Evolutionary conservation across 2,329 filamentous ascomycete genomes (phyloP).

Genomic region (Graphilbum sp.): DNA sequence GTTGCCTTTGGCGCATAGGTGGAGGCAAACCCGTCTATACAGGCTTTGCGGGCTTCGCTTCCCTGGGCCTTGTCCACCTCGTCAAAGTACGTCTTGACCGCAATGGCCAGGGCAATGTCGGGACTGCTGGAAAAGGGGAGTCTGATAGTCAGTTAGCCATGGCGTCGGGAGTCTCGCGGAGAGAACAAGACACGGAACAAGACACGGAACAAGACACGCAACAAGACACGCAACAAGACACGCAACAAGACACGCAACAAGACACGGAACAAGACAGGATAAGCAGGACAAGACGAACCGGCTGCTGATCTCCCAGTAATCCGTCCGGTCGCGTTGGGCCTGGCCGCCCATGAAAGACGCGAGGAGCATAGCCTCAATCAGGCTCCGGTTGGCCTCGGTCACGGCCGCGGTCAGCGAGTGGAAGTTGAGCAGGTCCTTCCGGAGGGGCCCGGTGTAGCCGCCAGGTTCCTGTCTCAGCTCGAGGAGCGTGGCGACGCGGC

Average conservation of each 20-base stretch:
- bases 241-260: background rate
- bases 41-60: conserved; percentile 20
- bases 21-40: conserved; percentile 32
- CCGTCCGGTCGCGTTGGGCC: conserved; percentile 51
- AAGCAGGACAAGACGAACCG: conserved; percentile 34
- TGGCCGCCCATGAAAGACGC: conserved; percentile 71
- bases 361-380: conserved; percentile 68
- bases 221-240: conserved; percentile 3
- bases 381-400: conserved; percentile 61
- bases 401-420: conserved; percentile 69
- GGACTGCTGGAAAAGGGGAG: conserved; percentile 26
- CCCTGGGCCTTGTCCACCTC: conserved; percentile 42
- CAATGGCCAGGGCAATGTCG: conserved; percentile 62
- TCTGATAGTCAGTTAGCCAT: conserved; percentile 4
- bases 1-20: conserved; percentile 42
- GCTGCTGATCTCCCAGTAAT: conserved; percentile 52
- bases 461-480: conserved; percentile 69
- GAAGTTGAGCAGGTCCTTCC: conserved; percentile 75
- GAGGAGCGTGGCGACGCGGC: conserved; percentile 68
- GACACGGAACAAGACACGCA: background rate
- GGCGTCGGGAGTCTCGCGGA: background rate
- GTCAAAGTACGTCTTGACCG: conserved; percentile 57
- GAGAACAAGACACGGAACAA: background rate
- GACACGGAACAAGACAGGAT: conserved; percentile 1
- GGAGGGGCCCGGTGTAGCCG: conserved; percentile 88